Base-by-base conservation (phyloP, 257 asterid genomes). In the Salvia rosmarinus region DNA sequence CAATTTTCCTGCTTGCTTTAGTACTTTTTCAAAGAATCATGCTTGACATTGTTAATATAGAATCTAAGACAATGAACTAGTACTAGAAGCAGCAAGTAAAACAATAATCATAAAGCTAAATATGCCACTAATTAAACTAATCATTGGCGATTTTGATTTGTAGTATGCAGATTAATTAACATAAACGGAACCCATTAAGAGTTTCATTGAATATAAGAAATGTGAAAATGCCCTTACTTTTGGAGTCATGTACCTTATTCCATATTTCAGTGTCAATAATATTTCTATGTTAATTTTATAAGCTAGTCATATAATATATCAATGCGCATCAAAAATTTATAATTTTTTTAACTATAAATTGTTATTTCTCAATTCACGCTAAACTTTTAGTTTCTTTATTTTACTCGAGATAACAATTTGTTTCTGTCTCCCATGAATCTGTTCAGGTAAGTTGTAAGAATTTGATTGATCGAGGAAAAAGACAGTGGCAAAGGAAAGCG, bases 391-490 rank as follows among this genome's bases (percentile, higher is more conserved):
- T 52, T 52, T 9, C 0, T 19, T 52, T 52, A 9, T 20, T 50
- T 52, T 20, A 20, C 32, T 17, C 32, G 6, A 62, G 14, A 50
- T 59, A 59, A 32, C 25, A 32, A 14, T 30, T 61, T 61, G 8
- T 16, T 47, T 17, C n/a, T 64, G 51, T 19, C 60, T 66, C 13
- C 23, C 17, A 23, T 72, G 62, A 72, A 66, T 52, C 2, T 73
- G 30, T 68, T 37, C 76, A 68, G 72, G 65, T 47, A 42, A 37
- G 66, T 75, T 52, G 67, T 40, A 39, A 64, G 78, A 73, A 44
- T 65, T 78, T 5, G 19, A 73, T 32, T 51, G 73, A 57, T 70
- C n/a, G 46, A 58, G 64, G 34, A 65, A 70, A 70, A 64, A 62
- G 40, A 52, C 35, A 35, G 35, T 30, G 25, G 60, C 40, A 12